Conservation (phyloP, 257 asterid species). For the Parsonsia alboflavescens region DNA sequence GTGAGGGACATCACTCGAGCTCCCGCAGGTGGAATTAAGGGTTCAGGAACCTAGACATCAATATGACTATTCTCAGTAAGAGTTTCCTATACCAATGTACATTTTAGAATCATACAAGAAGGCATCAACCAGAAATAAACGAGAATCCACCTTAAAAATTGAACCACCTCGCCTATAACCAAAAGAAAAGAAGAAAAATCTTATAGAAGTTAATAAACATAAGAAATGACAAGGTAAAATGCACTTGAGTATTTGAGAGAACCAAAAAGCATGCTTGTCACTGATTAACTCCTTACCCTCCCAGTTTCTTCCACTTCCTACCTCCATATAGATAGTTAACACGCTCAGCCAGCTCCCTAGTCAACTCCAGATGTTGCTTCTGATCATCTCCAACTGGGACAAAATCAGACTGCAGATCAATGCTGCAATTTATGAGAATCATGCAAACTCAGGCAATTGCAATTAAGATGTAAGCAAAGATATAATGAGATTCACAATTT, state of each 20-base stretch:
- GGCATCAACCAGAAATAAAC: conserved; percentile 19
- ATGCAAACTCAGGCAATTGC: conserved; percentile 27
- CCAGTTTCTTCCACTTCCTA: conserved; percentile 93
- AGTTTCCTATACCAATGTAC: conserved; percentile 19
- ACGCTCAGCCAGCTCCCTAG: conserved; percentile 91
- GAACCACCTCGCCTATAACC: conserved; percentile 81
- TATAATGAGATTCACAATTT: not conserved
- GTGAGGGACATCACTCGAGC: conserved; percentile 99
- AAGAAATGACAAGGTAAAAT: conserved; percentile 14
- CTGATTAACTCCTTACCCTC: conserved; percentile 60
- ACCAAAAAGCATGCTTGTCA: not conserved
- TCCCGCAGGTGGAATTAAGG: conserved; percentile 93
- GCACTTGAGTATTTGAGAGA: not conserved
- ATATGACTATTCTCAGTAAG: conserved; percentile 21
- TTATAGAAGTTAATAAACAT: conserved; percentile 23
- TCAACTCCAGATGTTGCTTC: conserved; percentile 94
- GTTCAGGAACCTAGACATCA: conserved; percentile 77
- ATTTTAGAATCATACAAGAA: conserved; percentile 9
- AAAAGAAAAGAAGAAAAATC: conserved; percentile 11
- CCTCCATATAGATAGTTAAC: conserved; percentile 87
- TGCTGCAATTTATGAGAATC: conserved; percentile 35
- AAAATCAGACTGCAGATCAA: conserved; percentile 82
- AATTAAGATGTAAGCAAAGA: conserved; percentile 13
- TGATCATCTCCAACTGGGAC: conserved; percentile 99
- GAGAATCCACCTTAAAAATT: conserved; percentile 71